Percentiles rank a stretch among this genome's conserved stretches.
These are phyloP conservation scores for Phlebopus sp. DNA, from an alignment of 1,284 basidiomycete genomes.

Conservation along the genomic window DNA sequence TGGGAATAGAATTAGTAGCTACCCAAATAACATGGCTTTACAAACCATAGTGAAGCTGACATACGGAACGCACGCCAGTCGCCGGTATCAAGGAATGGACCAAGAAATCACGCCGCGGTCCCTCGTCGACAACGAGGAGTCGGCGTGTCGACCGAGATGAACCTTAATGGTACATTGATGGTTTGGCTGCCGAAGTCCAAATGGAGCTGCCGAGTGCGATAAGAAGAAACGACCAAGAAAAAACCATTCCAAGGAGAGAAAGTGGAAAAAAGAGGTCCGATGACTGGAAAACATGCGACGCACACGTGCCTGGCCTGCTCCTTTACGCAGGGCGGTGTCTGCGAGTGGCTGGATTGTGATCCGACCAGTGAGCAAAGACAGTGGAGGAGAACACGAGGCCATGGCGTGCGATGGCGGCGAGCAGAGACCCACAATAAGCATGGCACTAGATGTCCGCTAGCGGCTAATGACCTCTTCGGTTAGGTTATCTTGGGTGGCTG, in stretches of 20 bases:
- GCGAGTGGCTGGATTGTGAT: neutral
- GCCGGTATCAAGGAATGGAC: too few species aligned
- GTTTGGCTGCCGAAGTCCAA: too few species aligned
- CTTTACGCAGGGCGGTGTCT: conserved; percentile 8
- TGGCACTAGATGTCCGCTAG: too few species aligned
- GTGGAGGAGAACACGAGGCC: conserved; percentile 20
- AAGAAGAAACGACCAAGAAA: conserved; percentile 9
- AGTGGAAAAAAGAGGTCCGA: conserved; percentile 4
- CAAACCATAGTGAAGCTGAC: too few species aligned
- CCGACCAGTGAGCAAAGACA: conserved; percentile 14
- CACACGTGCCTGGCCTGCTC: conserved; percentile 26
- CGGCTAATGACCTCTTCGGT: neutral
- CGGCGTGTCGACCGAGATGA: too few species aligned
- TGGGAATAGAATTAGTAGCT: too few species aligned
- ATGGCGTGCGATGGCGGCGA: conserved; percentile 19
- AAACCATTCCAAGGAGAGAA: conserved; percentile 2
- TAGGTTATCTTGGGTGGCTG: conserved; percentile 9
- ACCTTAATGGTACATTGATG: too few species aligned
- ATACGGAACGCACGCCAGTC: too few species aligned
- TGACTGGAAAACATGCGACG: conserved; percentile 15
- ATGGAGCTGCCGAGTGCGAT: conserved; percentile 4
- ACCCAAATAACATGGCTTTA: too few species aligned
- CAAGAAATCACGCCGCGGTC: too few species aligned
- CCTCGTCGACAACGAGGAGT: too few species aligned
- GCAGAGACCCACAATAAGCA: neutral